Evolutionary conservation across 2,329 filamentous ascomycete genomes (phyloP), one percentile per base, ranked within the genome.

Genomic region (Fusarium fracticaudum): DNA sequence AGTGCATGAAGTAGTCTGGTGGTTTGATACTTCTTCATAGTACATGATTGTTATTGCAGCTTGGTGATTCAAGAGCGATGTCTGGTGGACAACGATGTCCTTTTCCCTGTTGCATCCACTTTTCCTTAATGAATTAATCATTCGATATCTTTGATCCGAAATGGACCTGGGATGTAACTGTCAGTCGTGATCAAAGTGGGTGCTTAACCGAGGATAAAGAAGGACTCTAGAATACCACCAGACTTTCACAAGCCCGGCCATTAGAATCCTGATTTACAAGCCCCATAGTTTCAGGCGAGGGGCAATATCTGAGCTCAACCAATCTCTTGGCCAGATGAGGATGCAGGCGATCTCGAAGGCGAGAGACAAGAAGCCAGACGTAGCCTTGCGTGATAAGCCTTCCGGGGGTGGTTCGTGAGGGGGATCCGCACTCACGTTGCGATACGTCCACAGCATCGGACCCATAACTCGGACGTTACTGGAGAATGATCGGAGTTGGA

Each of bases 151-250:
- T 61, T 31, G 63, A 47, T 22, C 26, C n/a, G 38, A 59, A 61
- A 67, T n/a, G 31, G 50, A 65, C 66, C 71, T 67, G 65, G 35
- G 41, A n/a, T 40, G 22, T 40, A 18, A 41, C 20, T 51, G n/a
- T 66, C 53, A 33, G 48, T 45, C 48, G 41, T 29, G 47, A 48
- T 48, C 51, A 62, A 60, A 58, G 51, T 59, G 50, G 57, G 38
- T 69, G 38, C 63, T 66, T 76, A 76, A 58, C 73, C 73, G 73
- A 76, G 75, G 76, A 69, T 72, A 72, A 68, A 53, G 51, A 22
- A 48, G 45, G 26, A 67, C 65, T 72, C 47, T 62, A 40, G 60
- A 72, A 64, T 63, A 45, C 37, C 29, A 64, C 51, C 58, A 64
- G 61, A 41, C 50, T 67, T 44, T 72, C 71, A 73, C 65, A 55